A percentile compares a stretch with the other conserved stretches of the same genome.
These are phyloP conservation scores for Leccinum cinnamomeum DNA, from an alignment of 1,284 basidiomycete genomes.

Conservation along the genomic window DNA sequence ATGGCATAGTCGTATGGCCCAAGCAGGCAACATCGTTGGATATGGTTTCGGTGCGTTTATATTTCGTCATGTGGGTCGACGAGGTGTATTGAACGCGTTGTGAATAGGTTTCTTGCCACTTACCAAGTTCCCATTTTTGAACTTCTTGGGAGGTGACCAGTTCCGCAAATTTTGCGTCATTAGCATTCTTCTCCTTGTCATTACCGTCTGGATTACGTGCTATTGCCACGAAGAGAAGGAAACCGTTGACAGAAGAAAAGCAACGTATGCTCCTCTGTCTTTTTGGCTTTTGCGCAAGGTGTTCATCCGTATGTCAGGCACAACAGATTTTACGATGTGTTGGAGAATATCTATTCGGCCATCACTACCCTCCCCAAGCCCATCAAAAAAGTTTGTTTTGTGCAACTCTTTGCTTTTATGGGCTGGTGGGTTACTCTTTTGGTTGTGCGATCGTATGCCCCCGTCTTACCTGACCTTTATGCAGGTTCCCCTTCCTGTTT, in stretches of 20 bases:
- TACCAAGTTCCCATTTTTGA: constrained; percentile 69
- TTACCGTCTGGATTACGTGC: constrained; percentile 88
- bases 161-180: constrained; percentile 96
- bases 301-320: constrained; percentile 26
- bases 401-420: constrained; percentile 91
- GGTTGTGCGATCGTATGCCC: constrained; percentile 1
- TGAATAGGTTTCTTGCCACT: constrained; percentile 81
- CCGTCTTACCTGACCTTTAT: constrained; percentile 1
- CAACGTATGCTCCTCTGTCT: constrained; percentile 36
- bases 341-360: constrained; percentile 75
- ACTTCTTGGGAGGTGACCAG: constrained; percentile 87
- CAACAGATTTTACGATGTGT: constrained; percentile 58
- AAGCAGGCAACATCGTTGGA: constrained; percentile 92
- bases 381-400: constrained; percentile 86
- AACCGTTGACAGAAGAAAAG: constrained; percentile 46
- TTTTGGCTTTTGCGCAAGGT: constrained; percentile 7
- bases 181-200: constrained; percentile 74
- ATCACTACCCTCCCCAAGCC: constrained; percentile 76
- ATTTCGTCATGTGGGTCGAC: neutral
- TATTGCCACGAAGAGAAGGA: constrained; percentile 77
- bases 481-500: constrained; percentile 92
- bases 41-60: constrained; percentile 75
- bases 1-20: constrained; percentile 97
- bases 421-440: constrained; percentile 63
- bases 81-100: neutral